Evolutionary conservation across 2,329 filamentous ascomycete genomes (phyloP), one percentile per base, ranked within the genome.

Genomic region (Gnomoniopsis smithogilvyi): DNA sequence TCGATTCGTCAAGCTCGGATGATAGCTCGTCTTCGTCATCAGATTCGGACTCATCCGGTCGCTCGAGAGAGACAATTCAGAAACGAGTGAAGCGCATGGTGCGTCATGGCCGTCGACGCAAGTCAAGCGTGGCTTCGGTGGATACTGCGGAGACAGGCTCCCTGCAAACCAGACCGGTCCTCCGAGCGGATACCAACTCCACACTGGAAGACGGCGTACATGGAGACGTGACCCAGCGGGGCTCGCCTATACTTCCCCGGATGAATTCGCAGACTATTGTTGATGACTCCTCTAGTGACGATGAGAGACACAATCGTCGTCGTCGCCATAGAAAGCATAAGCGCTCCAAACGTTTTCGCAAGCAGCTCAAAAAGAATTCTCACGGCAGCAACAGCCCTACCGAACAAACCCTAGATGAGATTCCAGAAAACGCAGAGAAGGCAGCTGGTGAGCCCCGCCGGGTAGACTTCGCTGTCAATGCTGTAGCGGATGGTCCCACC

Each of bases 11-110:
- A 2, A 82, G 78, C 64, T 82, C 80, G 1, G 80, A 83, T 33
- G 75, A 76, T 54, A 78, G 76, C 58, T 81, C 81, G 14, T 86
- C 82, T 0, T 87, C 83, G 0, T 78, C 77, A 54, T 86, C 85
- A 15, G 90, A 93, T 64, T 90, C 88, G 0, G 89, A 90, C 61
- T 81, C 80, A 52, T 91, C 89, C 1, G 84, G 86, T 62, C 76
- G 73, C 24, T 83, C 81, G 8, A 72, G 75, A 12, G 78, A 80
- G 51, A 92, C 88, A 1, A 90, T 91, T 15, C 86, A 88, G 2
- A 90, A 89, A 68, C 86, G 86, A 58, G 85, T 96, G 72, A 91
- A 87, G 73, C 82, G 89, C 65, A 90, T 89, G 24, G 87, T 96
- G 66, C 88, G 86, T 60, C 80, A 82, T 50, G 81, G 87, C 55